Evolutionary conservation across 1,139 yeast genomes (phyloP).

Genomic region (Starmera stellimalicola): DNA sequence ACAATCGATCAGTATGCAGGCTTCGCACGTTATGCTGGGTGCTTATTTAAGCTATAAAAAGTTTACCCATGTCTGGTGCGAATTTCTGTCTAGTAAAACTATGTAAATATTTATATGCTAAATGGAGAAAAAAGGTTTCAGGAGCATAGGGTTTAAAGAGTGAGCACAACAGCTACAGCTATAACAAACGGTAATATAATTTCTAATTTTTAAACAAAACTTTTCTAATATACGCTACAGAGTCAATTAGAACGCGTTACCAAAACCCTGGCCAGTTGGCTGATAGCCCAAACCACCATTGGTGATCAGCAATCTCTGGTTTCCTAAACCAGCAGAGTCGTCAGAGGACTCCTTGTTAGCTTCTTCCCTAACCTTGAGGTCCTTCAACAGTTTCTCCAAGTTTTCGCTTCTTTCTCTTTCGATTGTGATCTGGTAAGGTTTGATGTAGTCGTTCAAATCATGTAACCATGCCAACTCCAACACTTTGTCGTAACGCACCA

Average conservation of each 20-base stretch:
- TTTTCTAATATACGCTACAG: too few relatives aligned
- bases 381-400: conserved; percentile 56
- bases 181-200: too few relatives aligned
- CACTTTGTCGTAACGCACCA: conserved; percentile 74
- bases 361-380: conserved; percentile 54
- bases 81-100: too few relatives aligned
- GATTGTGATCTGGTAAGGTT: conserved; percentile 84
- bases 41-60: too few relatives aligned
- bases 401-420: conserved; percentile 68
- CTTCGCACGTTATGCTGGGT: too few relatives aligned
- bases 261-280: conserved; percentile 61
- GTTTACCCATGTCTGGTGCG: too few relatives aligned
- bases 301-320: conserved; percentile 55
- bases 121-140: too few relatives aligned
- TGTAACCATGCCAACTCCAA: conserved; percentile 89
- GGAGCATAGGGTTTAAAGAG: too few relatives aligned
- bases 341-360: conserved; percentile 42
- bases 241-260: conserved; percentile 37
- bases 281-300: conserved; percentile 51
- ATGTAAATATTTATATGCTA: too few relatives aligned
- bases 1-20: too few relatives aligned
- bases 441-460: conserved; percentile 68
- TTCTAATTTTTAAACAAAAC: background rate
- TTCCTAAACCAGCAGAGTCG: conserved; percentile 21
- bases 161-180: too few relatives aligned